A percentile compares a stretch with the other conserved stretches of the same genome.
Evolutionary conservation across 2,329 filamentous ascomycete species (phyloP).

Genomic region (Byssoonygena ceratinophila): DNA sequence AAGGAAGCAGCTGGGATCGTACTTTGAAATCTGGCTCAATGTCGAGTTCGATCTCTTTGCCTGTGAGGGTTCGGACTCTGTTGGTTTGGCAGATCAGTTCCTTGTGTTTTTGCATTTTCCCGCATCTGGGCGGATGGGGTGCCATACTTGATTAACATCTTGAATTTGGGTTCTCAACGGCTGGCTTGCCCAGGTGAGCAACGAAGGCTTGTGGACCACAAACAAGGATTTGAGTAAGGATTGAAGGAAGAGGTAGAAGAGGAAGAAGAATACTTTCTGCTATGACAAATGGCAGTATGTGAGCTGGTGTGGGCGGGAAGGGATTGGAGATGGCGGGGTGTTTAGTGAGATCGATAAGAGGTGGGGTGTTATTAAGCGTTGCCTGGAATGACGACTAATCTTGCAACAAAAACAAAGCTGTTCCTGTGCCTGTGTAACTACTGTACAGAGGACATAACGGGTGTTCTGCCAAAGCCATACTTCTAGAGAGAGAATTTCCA

Average conservation of each 20-base stretch:
- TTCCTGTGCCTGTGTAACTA: no score
- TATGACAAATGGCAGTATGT: no score
- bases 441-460: no score
- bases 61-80: conserved; percentile 93
- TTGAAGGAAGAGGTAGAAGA: not conserved
- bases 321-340: not conserved
- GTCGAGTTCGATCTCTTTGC: conserved; percentile 97
- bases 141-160: conserved; percentile 45
- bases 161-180: conserved; percentile 16
- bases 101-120: not conserved
- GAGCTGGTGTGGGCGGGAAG: no score
- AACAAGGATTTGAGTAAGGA: not conserved
- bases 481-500: no score
- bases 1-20: no score
- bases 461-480: no score
- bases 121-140: not conserved
- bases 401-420: no score
- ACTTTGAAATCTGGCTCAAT: conserved; percentile 93
- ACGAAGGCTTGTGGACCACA: not conserved
- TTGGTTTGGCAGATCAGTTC: conserved; percentile 4
- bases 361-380: not conserved
- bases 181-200: not conserved
- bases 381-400: not conserved
- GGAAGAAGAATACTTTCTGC: not conserved
- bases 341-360: not conserved